Percentiles rank a stretch among this genome's conserved stretches.
Evolutionary conservation across 805 yeast genomes (phyloP).

Genomic region (Sugiyamaella qingdaonensis): DNA sequence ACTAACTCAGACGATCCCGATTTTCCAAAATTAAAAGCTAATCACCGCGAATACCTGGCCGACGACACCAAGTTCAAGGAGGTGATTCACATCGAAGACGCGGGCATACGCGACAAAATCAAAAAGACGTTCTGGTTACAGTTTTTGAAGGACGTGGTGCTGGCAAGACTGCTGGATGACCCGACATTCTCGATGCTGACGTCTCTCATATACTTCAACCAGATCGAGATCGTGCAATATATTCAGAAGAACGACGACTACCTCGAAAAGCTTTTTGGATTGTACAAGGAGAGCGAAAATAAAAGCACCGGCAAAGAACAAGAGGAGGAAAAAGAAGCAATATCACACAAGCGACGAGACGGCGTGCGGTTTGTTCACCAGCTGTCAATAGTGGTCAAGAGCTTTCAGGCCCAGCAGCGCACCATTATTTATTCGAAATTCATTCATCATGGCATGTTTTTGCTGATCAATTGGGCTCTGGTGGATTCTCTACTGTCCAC

Average conservation of each 20-base stretch:
- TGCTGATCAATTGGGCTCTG: slow-evolving; percentile 68
- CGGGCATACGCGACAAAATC: slow-evolving; percentile 50
- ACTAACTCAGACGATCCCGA: slow-evolving; percentile 65
- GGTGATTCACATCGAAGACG: slow-evolving; percentile 59
- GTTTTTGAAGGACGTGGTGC: slow-evolving; percentile 79
- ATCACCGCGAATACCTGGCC: slow-evolving; percentile 62
- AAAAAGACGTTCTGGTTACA: slow-evolving; percentile 73
- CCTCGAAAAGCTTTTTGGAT: slow-evolving; percentile 52
- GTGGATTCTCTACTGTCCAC: slow-evolving; percentile 45
- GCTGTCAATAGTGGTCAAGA: slow-evolving; percentile 69
- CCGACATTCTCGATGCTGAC: slow-evolving; percentile 62
- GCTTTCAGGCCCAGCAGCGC: slow-evolving; percentile 56
- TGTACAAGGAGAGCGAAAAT: slow-evolving; percentile 39
- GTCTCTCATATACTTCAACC: slow-evolving; percentile 63
- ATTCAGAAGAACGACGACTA: slow-evolving; percentile 51
- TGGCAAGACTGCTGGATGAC: slow-evolving; percentile 81
- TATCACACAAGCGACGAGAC: slow-evolving; percentile 44
- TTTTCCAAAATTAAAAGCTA: slow-evolving; percentile 73
- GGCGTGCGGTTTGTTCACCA: slow-evolving; percentile 80
- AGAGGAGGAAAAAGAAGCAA: background rate
- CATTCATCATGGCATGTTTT: slow-evolving; percentile 64
- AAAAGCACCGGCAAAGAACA: background rate
- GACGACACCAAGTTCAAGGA: slow-evolving; percentile 63
- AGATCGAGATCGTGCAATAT: slow-evolving; percentile 59
- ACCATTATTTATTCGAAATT: slow-evolving; percentile 60